Conservation (phyloP, 306 rosid genomes). For the Gastrolobium bilobum region DNA sequence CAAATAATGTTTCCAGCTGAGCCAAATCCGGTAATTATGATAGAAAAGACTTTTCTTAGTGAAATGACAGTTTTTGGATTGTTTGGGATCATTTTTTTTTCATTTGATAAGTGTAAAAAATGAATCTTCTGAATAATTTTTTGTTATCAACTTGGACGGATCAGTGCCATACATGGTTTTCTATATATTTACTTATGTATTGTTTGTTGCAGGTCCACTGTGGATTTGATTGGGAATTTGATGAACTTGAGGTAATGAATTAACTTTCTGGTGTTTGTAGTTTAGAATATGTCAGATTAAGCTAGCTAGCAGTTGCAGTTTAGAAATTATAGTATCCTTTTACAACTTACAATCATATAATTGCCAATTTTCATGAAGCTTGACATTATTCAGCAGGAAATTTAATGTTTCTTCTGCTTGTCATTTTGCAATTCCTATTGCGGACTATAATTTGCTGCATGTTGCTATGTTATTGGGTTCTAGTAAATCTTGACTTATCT, state of each 20-base stretch:
- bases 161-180: conserved; percentile 10
- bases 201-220: conserved; percentile 69
- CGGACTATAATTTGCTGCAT: conserved; percentile 3
- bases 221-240: conserved; percentile 94
- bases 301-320: conserved; percentile 26
- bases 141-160: conserved; percentile 6
- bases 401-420: conserved; percentile 24
- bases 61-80: conserved; percentile 17
- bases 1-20: conserved; percentile 77
- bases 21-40: conserved; percentile 73
- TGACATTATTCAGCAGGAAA: conserved; percentile 4
- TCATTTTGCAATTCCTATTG: conserved; percentile 18
- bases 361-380: not conserved
- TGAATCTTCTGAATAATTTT: not conserved
- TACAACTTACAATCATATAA: not conserved
- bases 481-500: conserved; percentile 19
- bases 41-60: conserved; percentile 1
- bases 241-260: conserved; percentile 77
- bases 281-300: conserved; percentile 27
- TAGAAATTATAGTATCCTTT: conserved; percentile 4
- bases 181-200: conserved; percentile 32
- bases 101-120: not conserved
- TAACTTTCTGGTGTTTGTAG: conserved; percentile 19
- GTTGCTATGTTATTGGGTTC: conserved; percentile 20
- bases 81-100: conserved; percentile 13